These are phyloP conservation scores for Senecio squalidus DNA, from an alignment of 140 eudicot genomes.

Conservation along the genomic window DNA sequence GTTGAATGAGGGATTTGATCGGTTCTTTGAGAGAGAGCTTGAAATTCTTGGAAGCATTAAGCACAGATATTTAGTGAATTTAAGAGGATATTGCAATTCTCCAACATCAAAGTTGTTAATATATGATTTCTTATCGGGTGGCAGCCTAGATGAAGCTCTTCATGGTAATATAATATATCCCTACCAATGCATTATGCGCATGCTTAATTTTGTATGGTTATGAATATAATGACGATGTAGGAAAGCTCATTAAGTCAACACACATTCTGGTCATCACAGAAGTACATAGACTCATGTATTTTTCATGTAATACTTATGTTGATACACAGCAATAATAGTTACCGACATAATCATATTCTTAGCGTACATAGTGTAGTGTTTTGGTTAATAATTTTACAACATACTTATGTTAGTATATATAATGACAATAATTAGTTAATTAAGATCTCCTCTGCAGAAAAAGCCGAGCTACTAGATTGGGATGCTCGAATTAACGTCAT, in stretches of 20 bases:
- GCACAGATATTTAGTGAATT: conserved; percentile 76
- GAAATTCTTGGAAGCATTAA: conserved; percentile 97
- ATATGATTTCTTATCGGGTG: conserved; percentile 89
- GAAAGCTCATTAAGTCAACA: background rate
- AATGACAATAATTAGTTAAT: background rate
- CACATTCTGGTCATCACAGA: background rate
- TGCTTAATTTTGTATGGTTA: conserved; percentile 1
- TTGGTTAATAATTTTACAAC: conserved; percentile 5
- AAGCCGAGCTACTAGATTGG: conserved; percentile 83
- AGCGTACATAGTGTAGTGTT: background rate
- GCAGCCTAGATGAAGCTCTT: conserved; percentile 97
- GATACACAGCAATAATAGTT: background rate
- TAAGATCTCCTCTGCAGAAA: conserved; percentile 43
- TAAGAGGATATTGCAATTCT: conserved; percentile 96
- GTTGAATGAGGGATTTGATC: conserved; percentile 90
- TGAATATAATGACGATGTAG: background rate
- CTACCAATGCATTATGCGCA: conserved; percentile 1
- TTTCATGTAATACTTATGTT: background rate
- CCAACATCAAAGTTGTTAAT: conserved; percentile 82
- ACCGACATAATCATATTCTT: background rate
- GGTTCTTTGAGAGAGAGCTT: conserved; percentile 93
- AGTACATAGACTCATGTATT: background rate
- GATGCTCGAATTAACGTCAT: conserved; percentile 80
- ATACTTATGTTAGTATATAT: background rate
- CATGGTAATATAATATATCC: conserved; percentile 54